Base-by-base conservation (phyloP, 225 moss, liverwort and hornwort genomes). In the Pleurozium schreberi region DNA sequence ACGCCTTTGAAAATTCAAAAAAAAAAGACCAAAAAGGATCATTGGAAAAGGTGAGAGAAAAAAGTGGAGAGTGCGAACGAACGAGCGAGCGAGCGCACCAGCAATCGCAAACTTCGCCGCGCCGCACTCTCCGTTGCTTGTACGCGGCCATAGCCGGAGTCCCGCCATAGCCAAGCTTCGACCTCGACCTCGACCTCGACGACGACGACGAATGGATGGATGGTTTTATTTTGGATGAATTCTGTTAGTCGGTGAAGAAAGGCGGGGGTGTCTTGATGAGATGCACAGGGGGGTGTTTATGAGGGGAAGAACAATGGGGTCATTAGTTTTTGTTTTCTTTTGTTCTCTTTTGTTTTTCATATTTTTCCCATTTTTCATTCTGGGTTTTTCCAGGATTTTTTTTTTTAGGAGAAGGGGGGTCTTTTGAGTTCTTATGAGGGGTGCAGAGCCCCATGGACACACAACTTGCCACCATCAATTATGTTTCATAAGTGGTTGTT, bases 191-290 rank as follows among this genome's bases (percentile, higher is more conserved):
- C 20, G 65, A 64, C n/a, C 5, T 28, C 65, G 25, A 38, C 47
- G 18, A 75, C 20, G 33, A 69, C 4, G 62, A 4, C 65, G 70
- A 2, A 82, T 5, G 28, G 10, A 45, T 27, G 11, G 31, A n/a
- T 21, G 63, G 18, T 10, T 43, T 27, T 1, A n/a, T 1, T 9
- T 21, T 3, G 68, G 89, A 89, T 87, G 87, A 0, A 6, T 36
- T 90, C 57, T 76, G 90, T 85, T 63, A 90, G 92, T 92, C 90
- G 92, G 92, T 88, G 92, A 85, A 74, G 67, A 74, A 65, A 69
- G 86, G 53, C 53, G 83, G 58, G 52, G 84, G 22, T 0, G 50
- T n/a, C 69, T 73, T 78, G 68, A 83, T 83, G 87, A 80, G 75
- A 8, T 11, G 65, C 31, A 5, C 25, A 52, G 61, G n/a, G 38